Evolutionary conservation across 371 early-diverging fungal species (phyloP).

Genomic region (Blakeslea trispora): DNA sequence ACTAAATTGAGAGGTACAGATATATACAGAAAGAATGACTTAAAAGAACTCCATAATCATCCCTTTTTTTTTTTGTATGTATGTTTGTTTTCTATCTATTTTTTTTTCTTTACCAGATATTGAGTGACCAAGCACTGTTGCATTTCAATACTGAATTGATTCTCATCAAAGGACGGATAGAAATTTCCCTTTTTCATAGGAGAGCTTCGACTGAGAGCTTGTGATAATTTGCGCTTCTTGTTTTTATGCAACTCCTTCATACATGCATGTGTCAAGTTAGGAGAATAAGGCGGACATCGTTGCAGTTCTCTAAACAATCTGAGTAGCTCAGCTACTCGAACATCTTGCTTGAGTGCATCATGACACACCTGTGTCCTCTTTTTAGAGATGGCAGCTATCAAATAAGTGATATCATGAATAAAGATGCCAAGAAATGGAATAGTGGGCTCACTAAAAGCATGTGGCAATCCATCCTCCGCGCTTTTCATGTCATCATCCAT

Average conservation of each 20-base stretch:
- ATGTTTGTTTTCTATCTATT: conserved; percentile 1
- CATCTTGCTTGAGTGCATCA: conserved; percentile 38
- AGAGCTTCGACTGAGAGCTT: conserved; percentile 36
- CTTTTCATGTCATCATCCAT: neutral
- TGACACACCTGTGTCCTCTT: conserved; percentile 15
- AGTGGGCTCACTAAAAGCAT: conserved; percentile 48
- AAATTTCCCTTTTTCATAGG: conserved; percentile 17
- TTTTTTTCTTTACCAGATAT: conserved; percentile 57
- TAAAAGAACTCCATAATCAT: neutral
- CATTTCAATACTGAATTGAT: conserved; percentile 36
- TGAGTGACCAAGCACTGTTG: conserved; percentile 64
- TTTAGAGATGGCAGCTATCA: conserved; percentile 45
- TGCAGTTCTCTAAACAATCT: conserved; percentile 55
- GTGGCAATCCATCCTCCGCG: neutral
- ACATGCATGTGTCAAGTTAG: conserved; percentile 49
- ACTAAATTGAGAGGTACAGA: conserved; percentile 54
- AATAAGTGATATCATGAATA: conserved; percentile 79
- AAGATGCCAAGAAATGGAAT: conserved; percentile 80
- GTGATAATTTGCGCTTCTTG: conserved; percentile 47
- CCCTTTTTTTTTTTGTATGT: neutral
- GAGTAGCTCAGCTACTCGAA: conserved; percentile 50
- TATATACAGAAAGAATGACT: conserved; percentile 7
- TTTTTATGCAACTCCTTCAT: conserved; percentile 56
- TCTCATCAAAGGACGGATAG: conserved; percentile 22
- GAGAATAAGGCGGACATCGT: conserved; percentile 60